Evolutionary conservation across 179 eudicot genomes (phyloP).

Genomic region (Actinidia polygama): DNA sequence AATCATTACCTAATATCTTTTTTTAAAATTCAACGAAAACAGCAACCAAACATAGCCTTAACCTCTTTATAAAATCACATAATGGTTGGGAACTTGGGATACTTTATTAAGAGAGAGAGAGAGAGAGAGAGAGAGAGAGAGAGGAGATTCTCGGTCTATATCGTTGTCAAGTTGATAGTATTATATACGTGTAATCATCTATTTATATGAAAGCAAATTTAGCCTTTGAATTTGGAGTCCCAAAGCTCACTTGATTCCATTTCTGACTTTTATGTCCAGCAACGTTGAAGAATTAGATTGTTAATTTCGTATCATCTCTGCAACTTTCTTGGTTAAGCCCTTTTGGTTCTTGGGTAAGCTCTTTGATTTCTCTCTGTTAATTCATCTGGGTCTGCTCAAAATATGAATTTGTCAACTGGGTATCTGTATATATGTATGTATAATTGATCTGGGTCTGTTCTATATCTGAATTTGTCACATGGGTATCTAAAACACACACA

Average conservation of each 20-base stretch:
- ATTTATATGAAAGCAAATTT: neutral
- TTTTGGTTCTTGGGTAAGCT: conserved; percentile 4
- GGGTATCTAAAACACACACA: too few species aligned
- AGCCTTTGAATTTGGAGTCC: neutral
- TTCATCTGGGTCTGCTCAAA: neutral
- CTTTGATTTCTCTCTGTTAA: neutral
- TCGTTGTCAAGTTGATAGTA: too few species aligned
- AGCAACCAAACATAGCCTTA: too few species aligned
- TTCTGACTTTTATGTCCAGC: neutral
- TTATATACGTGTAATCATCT: neutral
- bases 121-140: neutral
- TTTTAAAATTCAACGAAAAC: too few species aligned
- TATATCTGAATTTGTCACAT: neutral
- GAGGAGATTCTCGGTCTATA: too few species aligned
- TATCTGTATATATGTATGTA: neutral
- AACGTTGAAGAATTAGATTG: neutral
- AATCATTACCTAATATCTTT: too few species aligned
- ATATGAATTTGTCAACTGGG: neutral
- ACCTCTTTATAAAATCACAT: neutral
- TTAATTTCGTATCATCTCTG: neutral
- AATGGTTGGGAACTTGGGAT: neutral
- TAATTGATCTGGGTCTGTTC: conserved; percentile 15
- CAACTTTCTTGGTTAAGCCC: neutral
- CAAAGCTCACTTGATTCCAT: neutral
- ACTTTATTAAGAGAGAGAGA: neutral